These are phyloP conservation scores for Chlamydomonas asymmetrica DNA, from an alignment of 139 green algal species.

Conservation along the genomic window DNA sequence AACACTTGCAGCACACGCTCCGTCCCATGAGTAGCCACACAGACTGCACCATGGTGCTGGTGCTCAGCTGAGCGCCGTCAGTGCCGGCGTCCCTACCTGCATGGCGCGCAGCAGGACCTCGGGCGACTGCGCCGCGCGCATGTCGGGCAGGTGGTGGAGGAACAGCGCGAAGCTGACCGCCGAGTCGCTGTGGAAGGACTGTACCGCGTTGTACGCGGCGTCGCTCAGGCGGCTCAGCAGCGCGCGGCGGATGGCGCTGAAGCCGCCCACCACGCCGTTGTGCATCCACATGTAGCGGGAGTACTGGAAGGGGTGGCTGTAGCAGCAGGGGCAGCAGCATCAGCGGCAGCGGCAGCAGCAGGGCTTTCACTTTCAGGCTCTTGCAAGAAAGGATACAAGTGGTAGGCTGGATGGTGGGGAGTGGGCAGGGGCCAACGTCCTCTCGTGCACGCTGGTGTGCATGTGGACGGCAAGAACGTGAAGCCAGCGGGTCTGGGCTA, in stretches of 20 bases:
- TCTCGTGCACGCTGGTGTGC: too few relatives aligned
- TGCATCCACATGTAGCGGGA: conserved; percentile 97
- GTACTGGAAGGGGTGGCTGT: conserved; percentile 90
- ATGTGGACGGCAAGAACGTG: too few relatives aligned
- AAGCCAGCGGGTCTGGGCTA: too few relatives aligned
- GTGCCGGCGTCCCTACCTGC: conserved; percentile 44
- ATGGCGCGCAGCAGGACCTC: conserved; percentile 78
- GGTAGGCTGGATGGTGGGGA: too few relatives aligned
- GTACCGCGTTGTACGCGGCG: conserved; percentile 87
- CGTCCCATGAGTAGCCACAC: too few relatives aligned
- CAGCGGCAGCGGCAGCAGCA: too few relatives aligned
- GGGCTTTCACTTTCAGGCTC: too few relatives aligned
- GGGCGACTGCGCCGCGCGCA: conserved; percentile 57
- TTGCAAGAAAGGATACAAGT: too few relatives aligned
- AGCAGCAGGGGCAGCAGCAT: too few relatives aligned
- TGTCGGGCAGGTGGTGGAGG: conserved; percentile 82
- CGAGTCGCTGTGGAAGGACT: conserved; percentile 92
- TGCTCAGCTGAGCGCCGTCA: not conserved
- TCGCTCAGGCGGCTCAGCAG: conserved; percentile 81
- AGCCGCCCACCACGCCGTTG: conserved; percentile 92
- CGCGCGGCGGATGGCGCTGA: conserved; percentile 80
- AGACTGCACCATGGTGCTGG: not conserved
- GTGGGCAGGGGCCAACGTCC: too few relatives aligned
- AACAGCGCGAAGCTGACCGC: conserved; percentile 92
- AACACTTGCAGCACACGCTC: too few relatives aligned